phyloP scores from a whole-genome alignment of 1,284 basidiomycete genomes.

The Mrakiaceae sp. region DNA sequence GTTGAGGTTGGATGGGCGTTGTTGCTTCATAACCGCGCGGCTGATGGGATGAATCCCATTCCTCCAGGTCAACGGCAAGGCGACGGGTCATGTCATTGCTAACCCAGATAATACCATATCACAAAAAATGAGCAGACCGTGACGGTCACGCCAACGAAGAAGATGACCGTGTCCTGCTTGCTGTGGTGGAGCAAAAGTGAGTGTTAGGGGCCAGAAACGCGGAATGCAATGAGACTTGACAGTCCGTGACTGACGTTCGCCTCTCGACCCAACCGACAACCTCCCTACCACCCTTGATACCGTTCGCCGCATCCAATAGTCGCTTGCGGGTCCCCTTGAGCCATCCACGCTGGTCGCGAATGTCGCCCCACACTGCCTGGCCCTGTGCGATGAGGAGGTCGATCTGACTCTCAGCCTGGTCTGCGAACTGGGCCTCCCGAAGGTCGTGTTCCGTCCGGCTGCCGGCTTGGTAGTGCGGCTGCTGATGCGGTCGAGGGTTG shows the following conservation, averaged over 20 bases:
- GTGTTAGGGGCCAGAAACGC: not conserved
- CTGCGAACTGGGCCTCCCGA: conserved; percentile 73
- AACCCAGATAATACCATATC: conserved; percentile 73
- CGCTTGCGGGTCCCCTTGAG: conserved; percentile 80
- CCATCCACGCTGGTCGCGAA: conserved; percentile 80
- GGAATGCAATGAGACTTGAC: not conserved
- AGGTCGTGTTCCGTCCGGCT: conserved; percentile 62
- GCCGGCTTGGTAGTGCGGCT: conserved; percentile 45
- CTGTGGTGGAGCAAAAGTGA: not conserved
- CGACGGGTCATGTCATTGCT: conserved; percentile 1
- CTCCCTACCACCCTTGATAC: conserved; percentile 75
- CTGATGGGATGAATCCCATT: too few species aligned
- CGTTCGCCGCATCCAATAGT: conserved; percentile 78
- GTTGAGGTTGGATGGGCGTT: too few species aligned
- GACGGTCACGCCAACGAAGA: conserved; percentile 58
- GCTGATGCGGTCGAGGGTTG: conserved; percentile 47
- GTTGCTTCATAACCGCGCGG: too few species aligned
- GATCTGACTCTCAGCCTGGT: conserved; percentile 62
- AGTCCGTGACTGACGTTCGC: conserved; percentile 50
- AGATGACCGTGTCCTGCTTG: conserved; percentile 62
- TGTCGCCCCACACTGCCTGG: conserved; percentile 71
- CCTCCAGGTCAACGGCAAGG: too few species aligned
- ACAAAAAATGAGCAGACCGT: conserved; percentile 74
- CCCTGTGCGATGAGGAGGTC: conserved; percentile 88
- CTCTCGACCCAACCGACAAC: conserved; percentile 93